Evolutionary conservation across 495 filamentous ascomycete species (phyloP), one percentile per base, ranked within the genome.

Genomic region (Amphirosellinia nigrospora): DNA sequence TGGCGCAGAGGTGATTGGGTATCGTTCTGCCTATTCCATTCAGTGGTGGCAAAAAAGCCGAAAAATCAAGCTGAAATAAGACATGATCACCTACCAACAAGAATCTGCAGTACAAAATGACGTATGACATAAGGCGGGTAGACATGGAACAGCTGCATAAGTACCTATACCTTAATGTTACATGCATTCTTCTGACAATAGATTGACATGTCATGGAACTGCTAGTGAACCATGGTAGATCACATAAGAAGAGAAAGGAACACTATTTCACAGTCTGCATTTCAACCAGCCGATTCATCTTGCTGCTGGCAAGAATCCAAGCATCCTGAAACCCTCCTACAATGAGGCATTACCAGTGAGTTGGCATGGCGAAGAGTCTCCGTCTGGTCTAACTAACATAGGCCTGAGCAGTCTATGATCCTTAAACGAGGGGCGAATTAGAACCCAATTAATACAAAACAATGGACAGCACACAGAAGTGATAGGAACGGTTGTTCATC

Each of bases 11-110:
- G 36, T 58, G 30, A 58, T 58, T 58, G 55, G 55, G n/a, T 2
- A 36, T 36, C 16, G 32, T n/a, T 58, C 30, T 32, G 5, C 19
- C 30, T 30, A 0, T 15, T 0, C 16, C 55, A 58, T 11, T n/a
- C 28, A 36, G 30, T 19, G 19, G 55, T 58, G 55, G 55, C 55
- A 58, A 58, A 58, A 45, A 30, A 36, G 32, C 30, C 53, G 53
- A 30, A 9, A 34, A 58, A 32, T 11, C 53, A 36, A 21, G 8
- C 2, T 58, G 28, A 58, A 58, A 58, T 32, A 58, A 58, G 55
- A 58, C 55, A 58, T 58, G 55, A 21, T 58, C 16, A 13, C 55
- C 55, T 36, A 21, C 30, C 30, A 58, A n/a, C 55, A 58, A 58
- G 30, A 58, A 11, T 58, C 32, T 32, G 36, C 55, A 16, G 30